These are phyloP conservation scores for Nemania bipapillata DNA, from an alignment of 2,329 filamentous ascomycete species.

Conservation along the genomic window DNA sequence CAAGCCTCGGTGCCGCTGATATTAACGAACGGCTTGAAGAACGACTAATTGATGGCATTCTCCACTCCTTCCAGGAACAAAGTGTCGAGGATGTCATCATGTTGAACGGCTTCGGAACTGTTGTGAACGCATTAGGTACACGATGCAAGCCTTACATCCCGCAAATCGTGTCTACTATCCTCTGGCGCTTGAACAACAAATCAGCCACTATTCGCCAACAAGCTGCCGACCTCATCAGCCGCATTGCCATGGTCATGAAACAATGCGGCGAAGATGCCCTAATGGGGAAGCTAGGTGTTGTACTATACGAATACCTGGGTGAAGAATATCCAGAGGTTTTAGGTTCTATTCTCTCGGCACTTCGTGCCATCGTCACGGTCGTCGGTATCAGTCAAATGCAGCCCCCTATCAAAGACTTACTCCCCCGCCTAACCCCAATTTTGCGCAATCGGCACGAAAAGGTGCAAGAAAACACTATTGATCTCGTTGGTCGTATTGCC, in stretches of 20 bases:
- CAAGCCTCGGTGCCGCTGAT: slow-evolving; percentile 90
- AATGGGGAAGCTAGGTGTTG: slow-evolving; percentile 93
- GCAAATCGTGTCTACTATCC: slow-evolving; percentile 95
- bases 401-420: slow-evolving; percentile 93
- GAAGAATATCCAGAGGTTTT: slow-evolving; percentile 98
- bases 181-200: slow-evolving; percentile 98
- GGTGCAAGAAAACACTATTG: slow-evolving; percentile 98
- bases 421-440: slow-evolving; percentile 96
- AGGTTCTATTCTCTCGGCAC: slow-evolving; percentile 92
- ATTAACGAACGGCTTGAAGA: slow-evolving; percentile 93
- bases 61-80: slow-evolving; percentile 97
- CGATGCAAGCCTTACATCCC: slow-evolving; percentile 96
- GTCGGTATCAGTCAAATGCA: slow-evolving; percentile 99
- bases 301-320: slow-evolving; percentile 96
- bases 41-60: slow-evolving; percentile 90
- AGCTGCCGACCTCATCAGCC: slow-evolving; percentile 93
- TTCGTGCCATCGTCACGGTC: slow-evolving; percentile 95
- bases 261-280: slow-evolving; percentile 96
- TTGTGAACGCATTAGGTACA: slow-evolving; percentile 92
- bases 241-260: slow-evolving; percentile 98
- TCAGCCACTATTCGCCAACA: slow-evolving; percentile 96
- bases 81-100: slow-evolving; percentile 95
- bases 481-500: slow-evolving; percentile 95
- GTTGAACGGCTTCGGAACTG: slow-evolving; percentile 96
- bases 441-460: slow-evolving; percentile 98